A percentile compares a stretch with the other conserved stretches of the same genome.
phyloP scores from a whole-genome alignment of 2,329 filamentous ascomycete species.

The Plectosphaerella plurivora region DNA sequence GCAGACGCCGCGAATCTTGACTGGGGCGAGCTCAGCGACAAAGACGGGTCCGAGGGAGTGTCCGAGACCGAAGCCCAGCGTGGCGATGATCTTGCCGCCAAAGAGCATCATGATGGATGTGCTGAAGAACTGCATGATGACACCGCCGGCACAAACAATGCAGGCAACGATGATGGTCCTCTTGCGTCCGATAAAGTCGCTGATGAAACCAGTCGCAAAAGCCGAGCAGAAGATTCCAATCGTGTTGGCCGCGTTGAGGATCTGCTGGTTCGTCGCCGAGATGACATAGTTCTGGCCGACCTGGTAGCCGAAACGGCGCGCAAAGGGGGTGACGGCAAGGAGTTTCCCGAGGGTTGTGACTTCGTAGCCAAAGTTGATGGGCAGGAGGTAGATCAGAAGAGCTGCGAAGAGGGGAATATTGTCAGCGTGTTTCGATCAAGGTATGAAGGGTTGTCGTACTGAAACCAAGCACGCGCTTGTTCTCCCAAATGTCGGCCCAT shows the following conservation, averaged over 20 bases:
- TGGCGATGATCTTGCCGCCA: slow-evolving; percentile 21
- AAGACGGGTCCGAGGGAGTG: slow-evolving; percentile 25
- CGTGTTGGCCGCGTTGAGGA: slow-evolving; percentile 22
- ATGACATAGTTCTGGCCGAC: slow-evolving; percentile 14
- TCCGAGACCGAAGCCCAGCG: slow-evolving; percentile 23
- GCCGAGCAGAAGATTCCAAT: slow-evolving; percentile 23
- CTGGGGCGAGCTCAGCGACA: slow-evolving; percentile 24
- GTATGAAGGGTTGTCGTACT: slow-evolving; percentile 6
- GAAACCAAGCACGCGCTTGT: slow-evolving; percentile 13
- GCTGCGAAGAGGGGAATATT: slow-evolving; percentile 8
- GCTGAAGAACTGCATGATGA: slow-evolving; percentile 19
- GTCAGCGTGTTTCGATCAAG: neutral
- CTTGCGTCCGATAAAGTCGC: slow-evolving; percentile 19
- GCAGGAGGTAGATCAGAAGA: slow-evolving; percentile 20
- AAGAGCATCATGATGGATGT: slow-evolving; percentile 19
- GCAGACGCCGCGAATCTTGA: slow-evolving; percentile 22
- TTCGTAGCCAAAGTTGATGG: slow-evolving; percentile 25
- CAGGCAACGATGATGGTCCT: slow-evolving; percentile 18
- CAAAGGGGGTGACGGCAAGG: slow-evolving; percentile 21
- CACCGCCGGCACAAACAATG: slow-evolving; percentile 16
- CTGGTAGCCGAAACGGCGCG: slow-evolving; percentile 17
- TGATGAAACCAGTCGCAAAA: slow-evolving; percentile 19
- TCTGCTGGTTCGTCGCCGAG: slow-evolving; percentile 20
- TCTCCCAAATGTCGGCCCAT: slow-evolving; percentile 12
- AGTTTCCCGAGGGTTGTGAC: slow-evolving; percentile 21